Conservation (phyloP, 202 grass and related monocot species). For the Carex arenaria region DNA sequence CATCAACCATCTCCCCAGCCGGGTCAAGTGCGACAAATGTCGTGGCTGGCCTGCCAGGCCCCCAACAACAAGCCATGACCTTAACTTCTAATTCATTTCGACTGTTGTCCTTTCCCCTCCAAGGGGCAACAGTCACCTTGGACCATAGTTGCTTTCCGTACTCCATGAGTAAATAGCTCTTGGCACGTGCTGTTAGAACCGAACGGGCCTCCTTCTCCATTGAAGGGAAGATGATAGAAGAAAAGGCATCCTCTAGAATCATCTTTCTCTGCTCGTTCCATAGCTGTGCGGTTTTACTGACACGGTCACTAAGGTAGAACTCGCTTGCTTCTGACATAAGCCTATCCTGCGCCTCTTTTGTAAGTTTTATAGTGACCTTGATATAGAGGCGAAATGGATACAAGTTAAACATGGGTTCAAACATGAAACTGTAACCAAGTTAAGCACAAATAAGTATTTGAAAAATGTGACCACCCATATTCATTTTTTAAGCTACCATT, state of each 20-base stretch:
- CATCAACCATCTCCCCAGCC: conserved; percentile 91
- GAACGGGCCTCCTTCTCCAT: conserved; percentile 87
- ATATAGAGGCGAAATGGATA: not conserved
- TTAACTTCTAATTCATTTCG: conserved; percentile 73
- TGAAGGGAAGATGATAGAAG: conserved; percentile 69
- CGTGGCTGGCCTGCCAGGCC: conserved; percentile 87
- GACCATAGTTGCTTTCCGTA: conserved; percentile 76
- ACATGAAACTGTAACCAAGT: not conserved
- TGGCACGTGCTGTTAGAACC: conserved; percentile 59
- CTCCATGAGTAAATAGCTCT: conserved; percentile 75
- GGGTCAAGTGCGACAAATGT: conserved; percentile 94
- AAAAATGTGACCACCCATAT: not conserved
- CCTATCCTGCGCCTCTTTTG: conserved; percentile 65
- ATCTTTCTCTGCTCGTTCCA: conserved; percentile 96
- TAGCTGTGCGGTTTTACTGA: conserved; percentile 83
- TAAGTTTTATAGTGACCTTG: conserved; percentile 55
- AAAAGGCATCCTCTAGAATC: conserved; percentile 94
- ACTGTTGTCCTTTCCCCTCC: conserved; percentile 69
- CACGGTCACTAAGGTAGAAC: conserved; percentile 89
- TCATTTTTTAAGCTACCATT: not conserved
- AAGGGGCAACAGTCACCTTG: conserved; percentile 84
- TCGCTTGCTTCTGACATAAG: conserved; percentile 78
- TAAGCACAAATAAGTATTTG: not conserved
- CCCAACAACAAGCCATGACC: conserved; percentile 97
- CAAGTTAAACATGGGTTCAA: not conserved